Evolutionary conservation across 805 yeast species (phyloP), one percentile per base, ranked within the genome.

Genomic region (Sugiyamaella qingdaonensis): DNA sequence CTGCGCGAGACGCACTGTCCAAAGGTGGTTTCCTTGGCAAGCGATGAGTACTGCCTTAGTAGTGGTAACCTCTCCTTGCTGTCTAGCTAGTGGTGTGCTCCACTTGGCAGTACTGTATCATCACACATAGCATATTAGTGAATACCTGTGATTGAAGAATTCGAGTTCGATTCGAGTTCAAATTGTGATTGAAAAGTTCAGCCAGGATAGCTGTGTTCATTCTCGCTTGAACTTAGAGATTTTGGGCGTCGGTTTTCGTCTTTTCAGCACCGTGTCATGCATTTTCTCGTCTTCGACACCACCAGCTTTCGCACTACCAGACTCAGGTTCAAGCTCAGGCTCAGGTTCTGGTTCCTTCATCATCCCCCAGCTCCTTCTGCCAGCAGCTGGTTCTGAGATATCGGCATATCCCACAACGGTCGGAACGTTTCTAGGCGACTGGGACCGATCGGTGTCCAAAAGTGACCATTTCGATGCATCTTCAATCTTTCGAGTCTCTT

Each of bases 1-100:
- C 89, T 1, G 91, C 97, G 0, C 75, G 97, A 63, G 94, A 89
- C 48, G 97, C 92, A 0, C 76, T 94, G 0, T 69, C 82, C 1
- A 78, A 73, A 50, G 95, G 88, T 2, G 82, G 81, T 0, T 80
- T 84, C 59, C 61, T 69, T 44, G 55, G 35, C 16, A 36, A 14
- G 37, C 37, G 16, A 51, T 34, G 67, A 64, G 50, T 7, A 24
- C 29, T n/a, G n/a, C n/a, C n/a, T n/a, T n/a, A n/a, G n/a, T n/a
- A n/a, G n/a, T n/a, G n/a, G n/a, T n/a, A n/a, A n/a, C n/a, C n/a
- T n/a, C n/a, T n/a, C n/a, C n/a, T n/a, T n/a, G n/a, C n/a, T n/a
- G n/a, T n/a, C n/a, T n/a, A n/a, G n/a, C n/a, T n/a, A n/a, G n/a
- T n/a, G n/a, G n/a, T n/a, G n/a, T n/a, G n/a, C 10, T 10, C 44